Evolutionary conservation across 2,329 filamentous ascomycete species (phyloP).

Genomic region (Sphaerostilbella broomeana): DNA sequence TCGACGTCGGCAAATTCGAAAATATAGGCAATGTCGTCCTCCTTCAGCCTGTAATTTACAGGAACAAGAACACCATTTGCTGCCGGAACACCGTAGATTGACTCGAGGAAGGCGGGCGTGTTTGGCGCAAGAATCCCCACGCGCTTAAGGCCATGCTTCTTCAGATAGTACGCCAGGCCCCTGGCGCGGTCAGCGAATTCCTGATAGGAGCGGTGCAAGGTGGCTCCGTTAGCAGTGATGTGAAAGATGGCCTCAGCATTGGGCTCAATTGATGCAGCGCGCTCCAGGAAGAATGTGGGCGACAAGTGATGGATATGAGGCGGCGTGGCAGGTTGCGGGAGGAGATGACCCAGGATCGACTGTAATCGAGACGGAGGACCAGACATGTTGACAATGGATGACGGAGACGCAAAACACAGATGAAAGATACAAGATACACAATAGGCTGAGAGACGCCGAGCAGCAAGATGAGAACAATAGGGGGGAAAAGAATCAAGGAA

Average conservation of each 20-base stretch:
- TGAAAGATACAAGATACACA: background rate
- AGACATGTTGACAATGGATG: constrained; percentile 47
- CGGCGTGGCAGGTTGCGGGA: constrained; percentile 29
- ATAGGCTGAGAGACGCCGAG: background rate
- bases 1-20: constrained; percentile 84
- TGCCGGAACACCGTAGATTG: constrained; percentile 79
- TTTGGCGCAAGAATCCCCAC: constrained; percentile 88
- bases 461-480: background rate
- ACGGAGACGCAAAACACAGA: too few relatives aligned
- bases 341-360: constrained; percentile 48
- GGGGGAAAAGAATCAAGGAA: background rate
- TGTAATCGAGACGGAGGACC: constrained; percentile 54
- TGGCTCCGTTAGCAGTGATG: constrained; percentile 67
- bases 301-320: constrained; percentile 71
- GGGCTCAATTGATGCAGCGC: constrained; percentile 83
- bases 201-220: constrained; percentile 69
- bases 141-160: constrained; percentile 63
- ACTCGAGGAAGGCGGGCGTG: constrained; percentile 89
- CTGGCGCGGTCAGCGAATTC: constrained; percentile 80
- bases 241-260: constrained; percentile 80
- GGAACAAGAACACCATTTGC: constrained; percentile 72
- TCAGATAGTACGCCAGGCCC: constrained; percentile 81
- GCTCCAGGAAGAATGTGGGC: constrained; percentile 79
- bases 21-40: constrained; percentile 84
- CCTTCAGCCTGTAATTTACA: constrained; percentile 59